Evolutionary conservation across 2,329 filamentous ascomycete species (phyloP).

Genomic region (Cryphonectria japonica): DNA sequence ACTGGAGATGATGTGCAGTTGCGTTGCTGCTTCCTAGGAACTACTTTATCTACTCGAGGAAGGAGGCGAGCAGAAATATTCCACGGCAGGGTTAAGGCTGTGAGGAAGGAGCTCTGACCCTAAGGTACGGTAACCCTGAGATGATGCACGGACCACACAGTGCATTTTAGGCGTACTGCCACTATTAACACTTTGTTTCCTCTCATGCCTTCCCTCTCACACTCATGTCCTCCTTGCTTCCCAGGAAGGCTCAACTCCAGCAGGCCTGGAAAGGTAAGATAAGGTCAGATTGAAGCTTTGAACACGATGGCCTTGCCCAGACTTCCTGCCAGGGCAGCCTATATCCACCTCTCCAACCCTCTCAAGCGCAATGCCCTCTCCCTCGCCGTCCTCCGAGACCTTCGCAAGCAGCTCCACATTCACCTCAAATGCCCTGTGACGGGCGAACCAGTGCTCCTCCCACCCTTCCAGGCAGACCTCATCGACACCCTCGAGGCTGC

Average conservation of each 20-base stretch:
- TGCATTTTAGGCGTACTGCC: not conserved
- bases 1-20: not conserved
- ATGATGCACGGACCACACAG: not conserved
- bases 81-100: not conserved
- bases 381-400: slow-evolving; percentile 32
- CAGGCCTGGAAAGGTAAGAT: not conserved
- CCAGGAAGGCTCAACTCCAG: not conserved
- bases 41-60: not conserved
- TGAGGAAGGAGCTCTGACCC: not conserved
- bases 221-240: not conserved
- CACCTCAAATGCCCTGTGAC: slow-evolving; percentile 34
- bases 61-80: not conserved
- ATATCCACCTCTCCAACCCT: slow-evolving; percentile 35
- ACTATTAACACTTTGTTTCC: not conserved
- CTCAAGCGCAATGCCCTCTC: slow-evolving; percentile 36
- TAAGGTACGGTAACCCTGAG: not conserved
- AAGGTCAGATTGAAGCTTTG: not conserved
- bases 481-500: slow-evolving; percentile 31
- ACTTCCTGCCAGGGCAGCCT: slow-evolving; percentile 35
- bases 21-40: not conserved
- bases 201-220: not conserved
- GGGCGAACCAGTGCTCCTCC: slow-evolving; percentile 35
- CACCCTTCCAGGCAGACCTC: slow-evolving; percentile 33
- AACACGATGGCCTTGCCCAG: slow-evolving; percentile 29
- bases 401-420: slow-evolving; percentile 34